phyloP scores from a whole-genome alignment of 2,329 filamentous ascomycete species.

The Neofusicoccum laricinum region DNA sequence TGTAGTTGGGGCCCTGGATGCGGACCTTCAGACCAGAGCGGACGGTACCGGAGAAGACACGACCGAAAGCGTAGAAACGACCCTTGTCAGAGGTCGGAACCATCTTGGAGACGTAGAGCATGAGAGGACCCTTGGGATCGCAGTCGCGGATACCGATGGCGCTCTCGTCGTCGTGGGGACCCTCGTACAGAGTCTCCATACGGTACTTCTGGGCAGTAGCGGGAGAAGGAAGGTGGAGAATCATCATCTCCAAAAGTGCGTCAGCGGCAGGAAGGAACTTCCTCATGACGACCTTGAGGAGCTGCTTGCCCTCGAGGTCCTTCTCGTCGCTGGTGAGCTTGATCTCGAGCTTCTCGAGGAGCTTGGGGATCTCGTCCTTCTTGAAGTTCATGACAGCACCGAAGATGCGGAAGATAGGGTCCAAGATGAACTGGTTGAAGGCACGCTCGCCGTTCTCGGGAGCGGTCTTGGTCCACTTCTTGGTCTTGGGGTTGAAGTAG shows the following conservation, averaged over 20 bases:
- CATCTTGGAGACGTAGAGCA: conserved; percentile 99
- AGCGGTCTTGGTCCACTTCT: conserved; percentile 96
- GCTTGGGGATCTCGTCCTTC: conserved; percentile 80
- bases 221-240: conserved; percentile 96
- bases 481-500: conserved; percentile 99
- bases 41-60: conserved; percentile 99
- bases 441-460: conserved; percentile 93
- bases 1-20: conserved; percentile 99
- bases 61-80: conserved; percentile 99
- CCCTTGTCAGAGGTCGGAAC: conserved; percentile 99
- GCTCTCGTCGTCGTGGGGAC: conserved; percentile 86
- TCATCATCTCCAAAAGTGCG: conserved; percentile 99
- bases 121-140: conserved; percentile 95
- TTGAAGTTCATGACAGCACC: conserved; percentile 96
- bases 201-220: conserved; percentile 96
- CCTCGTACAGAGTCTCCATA: conserved; percentile 98
- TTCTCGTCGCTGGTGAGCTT: conserved; percentile 85
- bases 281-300: conserved; percentile 97
- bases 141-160: conserved; percentile 98
- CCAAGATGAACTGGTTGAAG: conserved; percentile 99
- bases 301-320: conserved; percentile 93
- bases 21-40: conserved; percentile 98
- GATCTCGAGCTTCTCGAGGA: conserved; percentile 91
- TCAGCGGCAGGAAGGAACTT: conserved; percentile 98
- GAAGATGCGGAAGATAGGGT: conserved; percentile 99